These are phyloP conservation scores for Colletotrichum liriopes DNA, from an alignment of 2,329 filamentous ascomycete genomes.

Conservation along the genomic window DNA sequence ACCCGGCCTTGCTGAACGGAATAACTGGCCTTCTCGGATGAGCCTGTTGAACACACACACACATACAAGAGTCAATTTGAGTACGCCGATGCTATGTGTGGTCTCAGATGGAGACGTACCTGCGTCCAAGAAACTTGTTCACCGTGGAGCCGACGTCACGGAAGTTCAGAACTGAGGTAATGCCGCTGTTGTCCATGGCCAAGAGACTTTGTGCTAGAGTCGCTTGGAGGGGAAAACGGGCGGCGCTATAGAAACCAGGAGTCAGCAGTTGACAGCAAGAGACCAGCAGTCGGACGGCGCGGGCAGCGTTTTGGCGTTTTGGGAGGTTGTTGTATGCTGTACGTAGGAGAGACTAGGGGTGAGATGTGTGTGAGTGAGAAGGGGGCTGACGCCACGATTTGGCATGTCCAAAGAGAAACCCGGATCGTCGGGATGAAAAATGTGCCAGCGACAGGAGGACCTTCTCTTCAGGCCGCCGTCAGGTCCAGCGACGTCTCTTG, in stretches of 20 bases:
- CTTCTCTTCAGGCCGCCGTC: slow-evolving; percentile 12
- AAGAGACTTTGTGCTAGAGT: not conserved
- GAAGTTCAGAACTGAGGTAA: slow-evolving; percentile 75
- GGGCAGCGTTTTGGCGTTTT: not conserved
- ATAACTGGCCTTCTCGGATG: slow-evolving; percentile 75
- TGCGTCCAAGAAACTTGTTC: slow-evolving; percentile 71
- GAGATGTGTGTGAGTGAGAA: slow-evolving; percentile 9
- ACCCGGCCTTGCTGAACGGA: slow-evolving; percentile 77
- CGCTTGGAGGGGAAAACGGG: not conserved
- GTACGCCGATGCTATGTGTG: not conserved
- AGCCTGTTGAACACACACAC: slow-evolving; percentile 51
- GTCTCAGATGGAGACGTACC: slow-evolving; percentile 57
- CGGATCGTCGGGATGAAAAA: slow-evolving; percentile 12
- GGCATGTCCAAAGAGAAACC: slow-evolving; percentile 9
- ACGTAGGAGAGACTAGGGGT: not conserved
- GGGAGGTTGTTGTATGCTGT: not conserved
- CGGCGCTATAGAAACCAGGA: slow-evolving; percentile 1
- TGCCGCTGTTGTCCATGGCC: slow-evolving; percentile 32
- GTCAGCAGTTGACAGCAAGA: slow-evolving; percentile 2
- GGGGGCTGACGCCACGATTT: slow-evolving; percentile 12
- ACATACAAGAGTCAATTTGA: slow-evolving; percentile 3
- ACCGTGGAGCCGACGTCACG: slow-evolving; percentile 81
- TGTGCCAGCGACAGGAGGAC: not conserved
- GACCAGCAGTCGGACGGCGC: not conserved
- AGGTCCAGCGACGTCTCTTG: not conserved